These are phyloP conservation scores for Myriosclerotinia curreyana DNA, from an alignment of 2,329 filamentous ascomycete species.

Conservation along the genomic window DNA sequence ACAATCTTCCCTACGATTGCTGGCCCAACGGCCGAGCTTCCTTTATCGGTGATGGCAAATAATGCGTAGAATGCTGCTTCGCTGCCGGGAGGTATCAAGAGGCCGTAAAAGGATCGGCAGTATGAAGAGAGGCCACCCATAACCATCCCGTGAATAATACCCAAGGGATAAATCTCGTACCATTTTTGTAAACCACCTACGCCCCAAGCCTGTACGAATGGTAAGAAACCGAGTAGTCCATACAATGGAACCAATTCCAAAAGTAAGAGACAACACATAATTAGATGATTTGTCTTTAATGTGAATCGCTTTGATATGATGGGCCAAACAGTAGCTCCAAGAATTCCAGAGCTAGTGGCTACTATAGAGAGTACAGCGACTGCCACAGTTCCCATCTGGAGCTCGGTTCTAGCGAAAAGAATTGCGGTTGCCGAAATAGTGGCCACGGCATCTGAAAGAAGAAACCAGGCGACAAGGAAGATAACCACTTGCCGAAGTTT, in stretches of 20 bases:
- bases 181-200: slow-evolving; percentile 84
- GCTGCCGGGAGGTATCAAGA: slow-evolving; percentile 88
- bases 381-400: slow-evolving; percentile 85
- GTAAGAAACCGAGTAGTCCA: slow-evolving; percentile 82
- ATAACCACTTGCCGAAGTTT: slow-evolving; percentile 70
- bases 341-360: slow-evolving; percentile 76
- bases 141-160: slow-evolving; percentile 87
- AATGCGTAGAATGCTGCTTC: slow-evolving; percentile 91
- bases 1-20: slow-evolving; percentile 92
- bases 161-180: slow-evolving; percentile 95
- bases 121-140: slow-evolving; percentile 90
- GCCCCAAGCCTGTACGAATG: slow-evolving; percentile 70
- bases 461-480: slow-evolving; percentile 87
- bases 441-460: slow-evolving; percentile 89
- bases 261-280: slow-evolving; percentile 83
- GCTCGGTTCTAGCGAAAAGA: slow-evolving; percentile 88
- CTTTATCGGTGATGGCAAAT: slow-evolving; percentile 75
- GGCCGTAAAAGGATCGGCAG: slow-evolving; percentile 87
- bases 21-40: slow-evolving; percentile 88
- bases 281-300: slow-evolving; percentile 78
- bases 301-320: slow-evolving; percentile 67
- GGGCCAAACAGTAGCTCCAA: slow-evolving; percentile 88
- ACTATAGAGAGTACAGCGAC: slow-evolving; percentile 93
- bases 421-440: slow-evolving; percentile 94
- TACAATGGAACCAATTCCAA: slow-evolving; percentile 94